phyloP scores from a whole-genome alignment of 306 rosid species.

The Inga leiocalycina region DNA sequence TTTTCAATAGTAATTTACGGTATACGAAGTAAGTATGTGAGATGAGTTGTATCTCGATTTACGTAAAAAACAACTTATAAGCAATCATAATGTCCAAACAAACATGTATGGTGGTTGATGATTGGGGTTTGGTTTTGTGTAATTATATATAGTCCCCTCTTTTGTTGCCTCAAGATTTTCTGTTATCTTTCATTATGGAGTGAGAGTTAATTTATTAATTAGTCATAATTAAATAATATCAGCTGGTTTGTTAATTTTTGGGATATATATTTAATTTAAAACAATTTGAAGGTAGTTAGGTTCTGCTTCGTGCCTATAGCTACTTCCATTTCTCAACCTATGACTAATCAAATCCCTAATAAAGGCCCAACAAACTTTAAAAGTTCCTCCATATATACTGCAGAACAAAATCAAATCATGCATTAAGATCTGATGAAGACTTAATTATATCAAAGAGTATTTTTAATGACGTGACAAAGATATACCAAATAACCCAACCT shows the following conservation, averaged over 20 bases:
- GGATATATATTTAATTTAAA: slow-evolving; percentile 10
- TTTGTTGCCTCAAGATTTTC: neutral
- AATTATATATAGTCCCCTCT: neutral
- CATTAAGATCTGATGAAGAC: slow-evolving; percentile 33
- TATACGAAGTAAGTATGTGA: too few species aligned
- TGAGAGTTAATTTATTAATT: slow-evolving; percentile 7
- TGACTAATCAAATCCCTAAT: slow-evolving; percentile 52
- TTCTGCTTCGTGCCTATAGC: neutral
- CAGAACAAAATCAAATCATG: slow-evolving; percentile 41
- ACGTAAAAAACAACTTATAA: too few species aligned
- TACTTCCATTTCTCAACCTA: slow-evolving; percentile 43
- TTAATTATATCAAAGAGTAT: slow-evolving; percentile 35
- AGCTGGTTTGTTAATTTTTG: neutral
- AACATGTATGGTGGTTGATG: slow-evolving; percentile 58
- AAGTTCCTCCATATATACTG: slow-evolving; percentile 27
- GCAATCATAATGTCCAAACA: too few species aligned
- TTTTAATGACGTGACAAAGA: slow-evolving; percentile 62
- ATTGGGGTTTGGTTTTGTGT: slow-evolving; percentile 27
- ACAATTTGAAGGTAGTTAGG: slow-evolving; percentile 32
- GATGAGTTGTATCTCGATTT: too few species aligned
- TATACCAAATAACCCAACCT: slow-evolving; percentile 50
- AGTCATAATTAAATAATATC: neutral
- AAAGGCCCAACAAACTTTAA: slow-evolving; percentile 28
- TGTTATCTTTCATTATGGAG: neutral
- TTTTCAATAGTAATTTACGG: too few species aligned